A percentile compares a stretch with the other conserved stretches of the same genome.
phyloP scores from a whole-genome alignment of 75 land plant genomes.

The Cupressus sempervirens region DNA sequence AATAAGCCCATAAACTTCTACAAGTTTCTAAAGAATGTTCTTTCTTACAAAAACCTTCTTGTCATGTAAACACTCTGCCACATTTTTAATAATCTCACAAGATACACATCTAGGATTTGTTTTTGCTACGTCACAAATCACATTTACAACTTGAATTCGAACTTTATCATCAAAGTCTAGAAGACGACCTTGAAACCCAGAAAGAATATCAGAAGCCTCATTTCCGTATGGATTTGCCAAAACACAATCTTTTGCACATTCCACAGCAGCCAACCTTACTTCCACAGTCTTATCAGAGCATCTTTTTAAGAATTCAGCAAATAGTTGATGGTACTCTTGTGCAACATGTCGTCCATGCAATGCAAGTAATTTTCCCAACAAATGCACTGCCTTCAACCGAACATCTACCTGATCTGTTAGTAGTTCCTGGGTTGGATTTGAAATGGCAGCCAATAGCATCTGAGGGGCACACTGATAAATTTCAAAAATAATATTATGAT shows the following conservation, averaged over 20 bases:
- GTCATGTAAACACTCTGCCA: slow-evolving; percentile 80
- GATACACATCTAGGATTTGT: slow-evolving; percentile 43
- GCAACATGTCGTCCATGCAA: slow-evolving; percentile 49
- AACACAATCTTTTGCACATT: slow-evolving; percentile 64
- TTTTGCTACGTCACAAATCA: slow-evolving; percentile 66
- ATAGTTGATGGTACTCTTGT: slow-evolving; percentile 59
- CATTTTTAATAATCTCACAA: slow-evolving; percentile 39
- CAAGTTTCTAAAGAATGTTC: slow-evolving; percentile 53
- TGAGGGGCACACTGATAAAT: too few relatives aligned
- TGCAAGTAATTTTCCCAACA: slow-evolving; percentile 68
- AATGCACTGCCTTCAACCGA: too few relatives aligned
- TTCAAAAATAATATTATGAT: too few relatives aligned
- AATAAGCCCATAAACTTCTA: slow-evolving; percentile 66
- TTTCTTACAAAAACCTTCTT: slow-evolving; percentile 93
- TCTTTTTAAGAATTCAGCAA: slow-evolving; percentile 76
- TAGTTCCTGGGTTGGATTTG: too few relatives aligned
- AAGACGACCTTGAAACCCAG: slow-evolving; percentile 69
- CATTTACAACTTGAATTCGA: slow-evolving; percentile 60
- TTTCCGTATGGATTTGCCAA: slow-evolving; percentile 45
- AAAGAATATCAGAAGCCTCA: slow-evolving; percentile 57
- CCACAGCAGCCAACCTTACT: slow-evolving; percentile 68
- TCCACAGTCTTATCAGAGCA: slow-evolving; percentile 79
- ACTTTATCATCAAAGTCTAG: slow-evolving; percentile 86
- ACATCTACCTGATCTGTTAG: too few relatives aligned
- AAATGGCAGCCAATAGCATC: too few relatives aligned